Conservation (phyloP, 2,329 filamentous ascomycete genomes). For the Cordyceps fumosorosea region DNA sequence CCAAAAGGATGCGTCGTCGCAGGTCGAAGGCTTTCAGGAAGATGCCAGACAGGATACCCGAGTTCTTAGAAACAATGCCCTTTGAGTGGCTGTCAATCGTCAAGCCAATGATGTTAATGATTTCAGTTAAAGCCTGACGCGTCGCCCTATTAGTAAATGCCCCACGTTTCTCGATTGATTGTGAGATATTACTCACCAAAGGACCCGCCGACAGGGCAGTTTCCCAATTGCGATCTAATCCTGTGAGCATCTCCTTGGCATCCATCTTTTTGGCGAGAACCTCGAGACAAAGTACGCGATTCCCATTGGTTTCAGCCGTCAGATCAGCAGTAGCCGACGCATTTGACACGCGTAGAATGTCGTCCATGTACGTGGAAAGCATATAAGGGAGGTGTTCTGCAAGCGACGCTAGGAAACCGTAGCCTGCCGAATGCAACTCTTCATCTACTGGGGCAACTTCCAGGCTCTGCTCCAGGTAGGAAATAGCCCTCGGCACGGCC, state of each 20-base stretch:
- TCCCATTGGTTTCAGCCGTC: conserved; percentile 55
- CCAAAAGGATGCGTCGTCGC: conserved; percentile 47
- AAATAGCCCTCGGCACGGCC: conserved; percentile 64
- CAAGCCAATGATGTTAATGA: conserved; percentile 61
- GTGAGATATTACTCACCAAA: conserved; percentile 43
- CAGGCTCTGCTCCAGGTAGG: conserved; percentile 60
- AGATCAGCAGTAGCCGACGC: conserved; percentile 59
- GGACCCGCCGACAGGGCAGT: conserved; percentile 56
- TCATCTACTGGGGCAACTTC: conserved; percentile 46
- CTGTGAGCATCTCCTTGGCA: conserved; percentile 66
- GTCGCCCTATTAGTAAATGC: conserved; percentile 5
- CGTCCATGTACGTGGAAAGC: conserved; percentile 70
- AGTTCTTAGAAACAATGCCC: conserved; percentile 68
- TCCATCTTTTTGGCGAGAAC: conserved; percentile 73
- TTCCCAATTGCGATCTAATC: conserved; percentile 66
- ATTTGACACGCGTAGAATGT: conserved; percentile 65
- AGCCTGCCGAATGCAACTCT: conserved; percentile 74
- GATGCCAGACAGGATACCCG: conserved; percentile 59
- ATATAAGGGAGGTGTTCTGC: conserved; percentile 85
- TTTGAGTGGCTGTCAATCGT: conserved; percentile 76
- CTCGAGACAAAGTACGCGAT: conserved; percentile 61
- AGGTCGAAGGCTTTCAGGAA: conserved; percentile 58
- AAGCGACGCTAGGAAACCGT: conserved; percentile 70
- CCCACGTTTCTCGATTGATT: background rate
- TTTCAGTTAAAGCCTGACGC: conserved; percentile 57